phyloP scores from a whole-genome alignment of 2,329 filamentous ascomycete genomes.

The Cordyceps tenuipes region DNA sequence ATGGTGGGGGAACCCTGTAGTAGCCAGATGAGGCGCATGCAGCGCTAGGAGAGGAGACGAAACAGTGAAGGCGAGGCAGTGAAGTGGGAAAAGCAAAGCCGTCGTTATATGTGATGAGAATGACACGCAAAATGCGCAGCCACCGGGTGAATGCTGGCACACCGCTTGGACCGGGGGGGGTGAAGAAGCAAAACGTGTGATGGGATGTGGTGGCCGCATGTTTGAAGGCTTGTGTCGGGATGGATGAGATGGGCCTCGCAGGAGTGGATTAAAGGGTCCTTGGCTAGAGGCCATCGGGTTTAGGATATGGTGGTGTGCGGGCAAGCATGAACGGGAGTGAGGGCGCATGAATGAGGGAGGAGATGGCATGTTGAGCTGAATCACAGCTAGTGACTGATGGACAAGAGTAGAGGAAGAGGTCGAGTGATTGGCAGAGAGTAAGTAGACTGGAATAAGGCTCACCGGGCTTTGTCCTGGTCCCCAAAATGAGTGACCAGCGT shows the following conservation, averaged over 20 bases:
- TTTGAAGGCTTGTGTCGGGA: constrained; percentile 2
- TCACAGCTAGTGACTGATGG: no score
- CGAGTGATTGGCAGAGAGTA: no score
- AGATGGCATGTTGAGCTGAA: background rate
- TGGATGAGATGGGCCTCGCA: background rate
- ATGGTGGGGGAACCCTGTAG: background rate
- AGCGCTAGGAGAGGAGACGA: background rate
- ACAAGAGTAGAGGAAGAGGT: no score
- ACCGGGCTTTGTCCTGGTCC: no score
- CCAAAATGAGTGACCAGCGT: no score
- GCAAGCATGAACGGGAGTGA: background rate
- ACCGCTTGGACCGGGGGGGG: background rate
- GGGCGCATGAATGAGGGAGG: background rate
- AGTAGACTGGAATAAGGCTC: no score
- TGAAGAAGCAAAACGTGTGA: background rate
- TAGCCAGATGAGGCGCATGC: background rate
- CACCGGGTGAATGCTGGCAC: background rate
- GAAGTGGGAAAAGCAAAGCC: background rate
- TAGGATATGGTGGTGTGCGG: background rate
- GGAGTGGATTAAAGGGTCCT: background rate
- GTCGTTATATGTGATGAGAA: background rate
- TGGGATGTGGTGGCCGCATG: background rate
- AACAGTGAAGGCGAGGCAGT: background rate
- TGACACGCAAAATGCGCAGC: background rate
- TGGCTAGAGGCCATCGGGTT: background rate